These are phyloP conservation scores for Apiosordaria backusii DNA, from an alignment of 495 filamentous ascomycete species.

Conservation along the genomic window DNA sequence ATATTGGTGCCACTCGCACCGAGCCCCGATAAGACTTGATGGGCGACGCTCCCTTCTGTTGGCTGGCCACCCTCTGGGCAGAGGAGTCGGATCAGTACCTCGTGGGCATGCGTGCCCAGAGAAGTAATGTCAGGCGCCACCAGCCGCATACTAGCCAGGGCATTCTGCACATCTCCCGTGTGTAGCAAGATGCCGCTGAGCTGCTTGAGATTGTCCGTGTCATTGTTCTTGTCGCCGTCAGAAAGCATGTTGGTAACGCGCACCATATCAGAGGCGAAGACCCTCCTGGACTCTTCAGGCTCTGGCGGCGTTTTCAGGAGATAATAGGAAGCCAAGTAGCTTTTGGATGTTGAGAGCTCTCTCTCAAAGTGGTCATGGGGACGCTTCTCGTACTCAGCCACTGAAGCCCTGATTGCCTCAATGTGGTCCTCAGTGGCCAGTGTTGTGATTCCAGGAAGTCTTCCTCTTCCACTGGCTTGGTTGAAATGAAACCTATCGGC, in stretches of 20 bases:
- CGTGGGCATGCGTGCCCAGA: no score
- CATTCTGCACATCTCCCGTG: not conserved
- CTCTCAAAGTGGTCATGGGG: not conserved
- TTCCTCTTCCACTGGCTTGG: not conserved
- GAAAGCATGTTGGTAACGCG: not conserved
- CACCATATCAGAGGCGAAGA: not conserved
- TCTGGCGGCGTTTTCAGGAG: not conserved
- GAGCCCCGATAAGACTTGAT: not conserved
- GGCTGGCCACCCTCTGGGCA: not conserved
- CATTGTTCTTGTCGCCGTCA: not conserved
- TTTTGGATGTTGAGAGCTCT: not conserved
- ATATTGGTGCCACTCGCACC: not conserved
- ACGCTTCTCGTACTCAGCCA: not conserved
- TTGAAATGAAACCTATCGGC: not conserved
- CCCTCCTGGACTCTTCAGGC: not conserved
- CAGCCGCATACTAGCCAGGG: not conserved
- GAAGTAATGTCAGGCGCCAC: not conserved
- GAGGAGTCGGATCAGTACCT: not conserved
- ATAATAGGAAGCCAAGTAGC: not conserved
- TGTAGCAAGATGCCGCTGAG: not conserved
- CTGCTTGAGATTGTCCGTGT: not conserved
- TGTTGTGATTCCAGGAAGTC: not conserved
- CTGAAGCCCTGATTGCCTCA: not conserved
- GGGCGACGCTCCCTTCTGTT: not conserved
- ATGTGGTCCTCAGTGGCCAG: not conserved